Base-by-base conservation (phyloP, 1,284 basidiomycete genomes). In the Heterobasidion parviporum region DNA sequence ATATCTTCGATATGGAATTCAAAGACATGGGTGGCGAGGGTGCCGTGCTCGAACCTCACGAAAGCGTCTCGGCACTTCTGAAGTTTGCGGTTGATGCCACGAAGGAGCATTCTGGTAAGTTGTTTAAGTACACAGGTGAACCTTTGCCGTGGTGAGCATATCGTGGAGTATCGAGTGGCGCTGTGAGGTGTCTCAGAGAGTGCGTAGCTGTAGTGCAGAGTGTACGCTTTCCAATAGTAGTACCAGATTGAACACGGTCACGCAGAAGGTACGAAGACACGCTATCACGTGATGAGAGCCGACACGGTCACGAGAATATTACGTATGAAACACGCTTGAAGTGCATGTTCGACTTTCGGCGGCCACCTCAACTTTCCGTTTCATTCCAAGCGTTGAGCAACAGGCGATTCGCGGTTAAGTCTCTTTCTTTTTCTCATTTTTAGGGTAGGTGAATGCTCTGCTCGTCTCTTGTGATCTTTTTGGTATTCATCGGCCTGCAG, bases 11-110 rank as follows among this genome's bases (percentile, higher is more conserved):
- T 51, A 16, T 9, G 15, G 20, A 15, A 7, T 55, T 26, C 4
- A 26, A 26, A 67, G 66, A 63, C 20, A 67, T 72, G 69, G 69
- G 70, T 18, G 71, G 71, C 1, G 59, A 62, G 33, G 62, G 63
- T 35, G 71, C 71, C 4, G 50, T 60, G 8, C 60, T 73, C 18
- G 68, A 70, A 51, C 63, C 66, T 6, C 54, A 64, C 33, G 64
- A 67, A 52, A 66, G 65, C 51, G 67, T 67, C 14, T 50, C 60
- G 3, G 57, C 59, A 35, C 59, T 69, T 32, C 56, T 72, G 43
- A 65, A 64, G 54, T 48, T 68, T 16, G 55, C 70, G 44, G 59
- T 57, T 3, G 52, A 44, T 35, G 60, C 64, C 8, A 67, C 59
- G 3, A 33, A 54, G 18, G 59, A 62, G 54, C 62, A 67, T 51